Conservation (phyloP, 345 rosid species). For the Aquilaria malaccensis region DNA sequence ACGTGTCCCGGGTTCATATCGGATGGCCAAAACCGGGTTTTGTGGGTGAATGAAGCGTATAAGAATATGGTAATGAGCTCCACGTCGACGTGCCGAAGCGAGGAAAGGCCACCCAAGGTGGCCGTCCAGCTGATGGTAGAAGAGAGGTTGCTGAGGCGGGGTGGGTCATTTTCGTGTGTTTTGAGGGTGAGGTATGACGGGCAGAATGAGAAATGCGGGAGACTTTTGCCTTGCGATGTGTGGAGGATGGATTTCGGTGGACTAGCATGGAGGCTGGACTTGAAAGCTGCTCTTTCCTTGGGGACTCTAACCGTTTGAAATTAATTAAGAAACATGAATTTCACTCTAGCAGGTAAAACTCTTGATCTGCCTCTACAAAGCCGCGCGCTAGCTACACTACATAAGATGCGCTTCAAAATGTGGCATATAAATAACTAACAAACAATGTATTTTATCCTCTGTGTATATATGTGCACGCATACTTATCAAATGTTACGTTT, state of each 20-base stretch:
- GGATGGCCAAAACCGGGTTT: conserved; percentile 27
- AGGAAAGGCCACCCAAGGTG: conserved; percentile 10
- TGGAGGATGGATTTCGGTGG: conserved; percentile 55
- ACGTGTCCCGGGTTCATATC: conserved; percentile 49
- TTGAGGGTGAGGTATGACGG: conserved; percentile 25
- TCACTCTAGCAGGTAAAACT: too few relatives aligned
- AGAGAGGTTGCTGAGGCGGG: conserved; percentile 14
- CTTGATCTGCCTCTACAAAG: too few relatives aligned
- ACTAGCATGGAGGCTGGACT: conserved; percentile 71
- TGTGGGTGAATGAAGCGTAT: conserved; percentile 45
- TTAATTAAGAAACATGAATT: neutral
- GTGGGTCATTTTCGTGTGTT: conserved; percentile 31
- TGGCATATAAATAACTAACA: too few relatives aligned
- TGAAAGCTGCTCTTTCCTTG: conserved; percentile 65
- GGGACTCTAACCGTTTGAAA: conserved; percentile 27
- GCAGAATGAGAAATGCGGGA: conserved; percentile 20
- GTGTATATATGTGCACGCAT: too few relatives aligned
- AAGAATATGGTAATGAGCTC: conserved; percentile 25
- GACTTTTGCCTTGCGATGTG: conserved; percentile 49
- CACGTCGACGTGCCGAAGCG: neutral
- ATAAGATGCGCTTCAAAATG: too few relatives aligned
- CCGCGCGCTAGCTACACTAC: too few relatives aligned
- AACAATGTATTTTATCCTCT: too few relatives aligned
- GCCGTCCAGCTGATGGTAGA: conserved; percentile 29
- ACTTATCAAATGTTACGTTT: too few relatives aligned